A percentile compares a stretch with the other conserved stretches of the same genome.
Evolutionary conservation across 768 basidiomycete genomes (phyloP).

Genomic region (Panellus pusillus): DNA sequence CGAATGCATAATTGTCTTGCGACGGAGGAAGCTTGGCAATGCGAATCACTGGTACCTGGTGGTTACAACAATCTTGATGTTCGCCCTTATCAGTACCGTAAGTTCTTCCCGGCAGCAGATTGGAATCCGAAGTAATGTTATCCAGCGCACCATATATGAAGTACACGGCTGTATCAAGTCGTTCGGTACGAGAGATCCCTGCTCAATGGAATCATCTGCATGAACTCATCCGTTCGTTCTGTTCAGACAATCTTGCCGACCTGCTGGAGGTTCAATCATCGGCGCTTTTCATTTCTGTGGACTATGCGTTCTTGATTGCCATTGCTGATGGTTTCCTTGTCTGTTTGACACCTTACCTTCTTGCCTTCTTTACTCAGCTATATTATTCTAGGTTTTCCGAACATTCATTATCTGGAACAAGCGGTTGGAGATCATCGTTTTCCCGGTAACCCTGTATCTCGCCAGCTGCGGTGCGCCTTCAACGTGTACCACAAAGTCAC

Average conservation of each 20-base stretch:
- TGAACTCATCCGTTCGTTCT: no score
- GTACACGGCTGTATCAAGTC: no score
- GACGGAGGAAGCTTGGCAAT: not conserved
- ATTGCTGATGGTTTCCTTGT: slow-evolving; percentile 8
- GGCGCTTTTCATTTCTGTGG: no score
- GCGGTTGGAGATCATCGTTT: not conserved
- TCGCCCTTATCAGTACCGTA: not conserved
- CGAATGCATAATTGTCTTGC: not conserved
- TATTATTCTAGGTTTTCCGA: not conserved
- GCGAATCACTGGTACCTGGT: not conserved
- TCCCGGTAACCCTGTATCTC: not conserved
- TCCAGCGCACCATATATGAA: no score
- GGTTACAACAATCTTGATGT: not conserved
- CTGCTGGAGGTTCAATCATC: no score
- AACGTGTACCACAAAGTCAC: not conserved
- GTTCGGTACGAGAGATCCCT: no score
- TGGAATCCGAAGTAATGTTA: no score
- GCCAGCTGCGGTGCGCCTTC: not conserved
- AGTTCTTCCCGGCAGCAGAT: not conserved
- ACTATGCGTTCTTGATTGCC: not conserved
- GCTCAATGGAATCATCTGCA: no score
- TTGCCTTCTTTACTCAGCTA: not conserved
- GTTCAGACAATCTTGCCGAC: no score
- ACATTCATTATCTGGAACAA: slow-evolving; percentile 7
- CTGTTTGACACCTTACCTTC: not conserved